A percentile compares a stretch with the other conserved stretches of the same genome.
Conservation (phyloP, 2,329 filamentous ascomycete species). For the Ascochyta clinopodiicola region DNA sequence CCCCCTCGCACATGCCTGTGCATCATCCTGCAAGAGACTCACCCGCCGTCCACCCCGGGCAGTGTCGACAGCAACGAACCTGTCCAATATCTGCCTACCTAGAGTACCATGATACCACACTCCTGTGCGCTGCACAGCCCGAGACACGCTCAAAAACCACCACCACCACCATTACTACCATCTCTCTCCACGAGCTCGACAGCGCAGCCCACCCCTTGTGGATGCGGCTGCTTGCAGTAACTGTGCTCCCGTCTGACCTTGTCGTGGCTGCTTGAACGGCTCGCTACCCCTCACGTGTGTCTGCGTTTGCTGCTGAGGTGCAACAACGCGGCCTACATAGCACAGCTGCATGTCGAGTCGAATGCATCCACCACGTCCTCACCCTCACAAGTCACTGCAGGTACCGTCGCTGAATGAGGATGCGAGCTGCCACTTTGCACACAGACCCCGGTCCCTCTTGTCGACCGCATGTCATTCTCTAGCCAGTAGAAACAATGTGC, state of each 20-base stretch:
- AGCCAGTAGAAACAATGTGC: neutral
- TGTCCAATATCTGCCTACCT: neutral
- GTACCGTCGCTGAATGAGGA: constrained; percentile 1
- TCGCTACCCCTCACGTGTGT: constrained; percentile 6
- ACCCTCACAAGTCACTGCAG: constrained; percentile 10
- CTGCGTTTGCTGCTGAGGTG: constrained; percentile 2
- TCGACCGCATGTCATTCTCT: neutral
- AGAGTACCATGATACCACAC: no score
- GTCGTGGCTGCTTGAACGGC: neutral
- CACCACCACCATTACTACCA: neutral
- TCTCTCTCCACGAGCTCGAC: neutral
- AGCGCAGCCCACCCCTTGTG: constrained; percentile 6
- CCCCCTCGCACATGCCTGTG: neutral
- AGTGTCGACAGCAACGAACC: neutral
- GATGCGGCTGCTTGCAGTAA: constrained; percentile 16
- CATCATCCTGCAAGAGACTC: neutral
- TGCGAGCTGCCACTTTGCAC: neutral
- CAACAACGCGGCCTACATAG: neutral
- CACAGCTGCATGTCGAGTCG: constrained; percentile 1
- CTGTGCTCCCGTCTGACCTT: constrained; percentile 4
- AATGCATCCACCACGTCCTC: constrained; percentile 1
- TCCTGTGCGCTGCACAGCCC: neutral
- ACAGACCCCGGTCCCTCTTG: neutral
- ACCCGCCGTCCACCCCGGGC: neutral
- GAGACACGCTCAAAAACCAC: neutral